Base-by-base conservation (phyloP, 2,329 filamentous ascomycete species). In the Chrysoporthe puriensis region DNA sequence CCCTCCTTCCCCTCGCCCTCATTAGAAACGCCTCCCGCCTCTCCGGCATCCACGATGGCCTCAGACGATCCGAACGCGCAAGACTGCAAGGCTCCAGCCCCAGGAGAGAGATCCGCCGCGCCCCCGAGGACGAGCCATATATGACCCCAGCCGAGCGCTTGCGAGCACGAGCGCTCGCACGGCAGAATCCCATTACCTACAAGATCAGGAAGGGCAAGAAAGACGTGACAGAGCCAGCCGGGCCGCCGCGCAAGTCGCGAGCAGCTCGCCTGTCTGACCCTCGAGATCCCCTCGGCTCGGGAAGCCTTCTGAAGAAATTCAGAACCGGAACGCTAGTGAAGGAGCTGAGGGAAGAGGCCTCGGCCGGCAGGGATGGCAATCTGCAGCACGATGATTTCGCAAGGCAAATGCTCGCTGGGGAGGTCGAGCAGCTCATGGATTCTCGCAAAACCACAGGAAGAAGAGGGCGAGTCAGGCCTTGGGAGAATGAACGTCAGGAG, bases 31-130 rank as follows among this genome's bases (percentile, higher is more conserved):
- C 85, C 32, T 90, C 88, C 54, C 68, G 68, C 26, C 83, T 92
- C 69, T 91, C 90, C 11, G 90, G 90, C 56, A 93, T 94, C 73
- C 86, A 88, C 71, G 83, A 85, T 58, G 91, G 91, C 16, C 82
- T 93, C 65, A 86, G 88, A 36, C 69, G 73, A 46, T 80, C 78
- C 26, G 71, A 79, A 66, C 77, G 77, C 65, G 73, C 74, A 46
- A 71, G 74, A 62, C 74, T 75, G 21, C 77, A 78, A 64, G 76
- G 77, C 14, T 74, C 74, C 60, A 70, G 72, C 36, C 58, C 63
- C 4, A 72, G 40, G 44, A 66, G 43, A 40, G 67, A 70, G 18
- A 63, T 68, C 7, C 68, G 68, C 32, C 59, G 48, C 21, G n/a
- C 59, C 1, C 50, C 58, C 21, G 58, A 50, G 32, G 68, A 68